Evolutionary conservation across 306 rosid species (phyloP), one percentile per base, ranked within the genome.

Genomic region (Mimosa pudica): DNA sequence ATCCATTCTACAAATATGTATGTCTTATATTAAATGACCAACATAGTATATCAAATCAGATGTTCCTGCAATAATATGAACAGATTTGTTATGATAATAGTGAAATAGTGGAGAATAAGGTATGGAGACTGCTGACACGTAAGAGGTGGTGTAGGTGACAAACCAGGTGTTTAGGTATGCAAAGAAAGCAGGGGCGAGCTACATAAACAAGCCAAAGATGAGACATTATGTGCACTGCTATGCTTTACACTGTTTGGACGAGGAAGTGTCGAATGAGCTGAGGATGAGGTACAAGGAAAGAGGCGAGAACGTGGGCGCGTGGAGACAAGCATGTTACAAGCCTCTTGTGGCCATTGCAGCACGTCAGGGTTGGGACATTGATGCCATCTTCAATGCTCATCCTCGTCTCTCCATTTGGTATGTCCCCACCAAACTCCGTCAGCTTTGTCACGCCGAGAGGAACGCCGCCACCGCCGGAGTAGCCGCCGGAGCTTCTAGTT

Each of bases 201-300:
- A 95, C 89, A 95, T 95, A 5, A 95, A 95, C 92, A 95, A 95
- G 90, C 98, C 98, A 0, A 95, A 95, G 75, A 95, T 95, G 98
- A 71, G 98, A n/a, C 98, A 95, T 85, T 95, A 95, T 68, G 98
- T 95, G 52, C 98, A 92, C 71, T 94, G 98, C 82, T 92, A 92
- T 20, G 98, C 98, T 0, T 79, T 95, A 70, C 98, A 95, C 70
- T 92, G 97, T 82, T 83, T 95, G 6, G 94, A 95, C 80, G 97
- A 88, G 83, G 90, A 86, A 42, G 94, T 68, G 0, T 95, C 98
- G 4, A 89, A 92, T 71, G 88, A 84, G 64, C 83, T 95, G 67
- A 82, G 99, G 46, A 86, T 89, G 30, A 89, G 73, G 1, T 90
- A 84, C 71, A 93, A 93, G 84, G 96, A 91, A 80, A 83, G 93